Percentiles rank a stretch among this genome's conserved stretches.
Evolutionary conservation across 2,329 filamentous ascomycete species (phyloP).

Genomic region (Paramyrothecium roridum): DNA sequence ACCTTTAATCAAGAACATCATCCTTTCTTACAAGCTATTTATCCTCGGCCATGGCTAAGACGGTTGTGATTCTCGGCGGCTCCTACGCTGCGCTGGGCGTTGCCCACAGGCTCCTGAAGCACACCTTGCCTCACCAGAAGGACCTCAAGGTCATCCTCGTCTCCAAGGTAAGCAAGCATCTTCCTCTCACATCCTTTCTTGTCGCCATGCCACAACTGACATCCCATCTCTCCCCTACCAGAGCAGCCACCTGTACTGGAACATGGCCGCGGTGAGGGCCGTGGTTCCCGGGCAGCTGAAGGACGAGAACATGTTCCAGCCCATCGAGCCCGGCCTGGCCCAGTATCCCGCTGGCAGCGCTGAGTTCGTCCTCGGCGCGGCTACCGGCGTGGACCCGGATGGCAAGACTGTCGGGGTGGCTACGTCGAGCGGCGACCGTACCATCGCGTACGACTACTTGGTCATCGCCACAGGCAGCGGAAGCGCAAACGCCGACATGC

Average conservation of each 20-base stretch:
- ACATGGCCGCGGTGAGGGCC: slow-evolving; percentile 52
- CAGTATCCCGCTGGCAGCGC: slow-evolving; percentile 46
- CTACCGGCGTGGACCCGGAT: slow-evolving; percentile 34
- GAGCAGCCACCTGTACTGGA: slow-evolving; percentile 59
- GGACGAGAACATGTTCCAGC: slow-evolving; percentile 46
- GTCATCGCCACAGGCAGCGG: slow-evolving; percentile 55
- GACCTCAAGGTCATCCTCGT: slow-evolving; percentile 54
- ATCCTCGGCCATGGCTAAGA: slow-evolving; percentile 39
- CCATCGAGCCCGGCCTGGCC: slow-evolving; percentile 45
- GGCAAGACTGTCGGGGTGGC: slow-evolving; percentile 40
- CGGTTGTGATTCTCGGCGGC: slow-evolving; percentile 52
- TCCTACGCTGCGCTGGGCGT: slow-evolving; percentile 51
- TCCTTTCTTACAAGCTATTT: background rate
- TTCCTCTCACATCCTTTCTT: background rate
- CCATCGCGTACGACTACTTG: slow-evolving; percentile 51
- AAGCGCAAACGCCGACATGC: slow-evolving; percentile 33
- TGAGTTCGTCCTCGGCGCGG: slow-evolving; percentile 51
- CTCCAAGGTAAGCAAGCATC: slow-evolving; percentile 42
- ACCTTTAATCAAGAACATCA: background rate
- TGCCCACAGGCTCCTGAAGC: slow-evolving; percentile 53
- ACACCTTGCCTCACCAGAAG: slow-evolving; percentile 38
- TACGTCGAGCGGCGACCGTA: slow-evolving; percentile 18
- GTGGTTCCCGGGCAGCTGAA: slow-evolving; percentile 47
- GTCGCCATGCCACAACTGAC: slow-evolving; percentile 2
- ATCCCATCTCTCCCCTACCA: slow-evolving; percentile 15